Base-by-base conservation (phyloP, 2,329 filamentous ascomycete species). In the Pseudocercospora fuligena region DNA sequence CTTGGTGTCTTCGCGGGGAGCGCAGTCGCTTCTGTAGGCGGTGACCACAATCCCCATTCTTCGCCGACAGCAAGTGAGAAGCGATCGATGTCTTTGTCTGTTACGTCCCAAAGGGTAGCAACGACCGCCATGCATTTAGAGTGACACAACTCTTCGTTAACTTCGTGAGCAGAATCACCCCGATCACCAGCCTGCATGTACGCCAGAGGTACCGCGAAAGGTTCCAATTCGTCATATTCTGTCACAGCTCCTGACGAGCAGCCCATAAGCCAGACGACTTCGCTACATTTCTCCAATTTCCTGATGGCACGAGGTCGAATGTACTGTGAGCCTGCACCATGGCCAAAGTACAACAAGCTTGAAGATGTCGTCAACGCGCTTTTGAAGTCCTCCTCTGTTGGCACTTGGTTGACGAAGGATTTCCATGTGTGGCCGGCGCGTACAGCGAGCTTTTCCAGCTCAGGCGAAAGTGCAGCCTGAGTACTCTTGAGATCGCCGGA, bases 41-140 rank as follows among this genome's bases (percentile, higher is more conserved):
- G 29, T 4, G 70, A 62, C 85, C 78, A 82, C 6, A 99, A 78
- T 0, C 95, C 95, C 95, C 95, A 99, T 73, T 90, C 86, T 76
- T 95, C 91, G 77, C 97, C 91, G 2, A 91, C 83, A 27, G 86
- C 85, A 36, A 90, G 88, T 0, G 94, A 92, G 78, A 97, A 97
- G 19, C 94, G 91, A 81, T 99, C 96, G 78, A 97, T 97, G 78
- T 99, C 95, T 74, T 92, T 92, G 78, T 99, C 95, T 9, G 95
- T 99, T 59, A 99, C 95, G 79, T 99, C 95, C 95, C 95, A 99
- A 43, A 99, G 84, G 16, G 94, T 97, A 54, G 93, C 95, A 1
- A 98, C 89, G 9, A 98, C 88, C 0, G 94, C 93, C 3, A 93
- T 72, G 76, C 82, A 73, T 66, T 72, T 75, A 14, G 65, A 60